Base-by-base conservation (phyloP, 164 flowering plant genomes). In the Vitis rupestris region DNA sequence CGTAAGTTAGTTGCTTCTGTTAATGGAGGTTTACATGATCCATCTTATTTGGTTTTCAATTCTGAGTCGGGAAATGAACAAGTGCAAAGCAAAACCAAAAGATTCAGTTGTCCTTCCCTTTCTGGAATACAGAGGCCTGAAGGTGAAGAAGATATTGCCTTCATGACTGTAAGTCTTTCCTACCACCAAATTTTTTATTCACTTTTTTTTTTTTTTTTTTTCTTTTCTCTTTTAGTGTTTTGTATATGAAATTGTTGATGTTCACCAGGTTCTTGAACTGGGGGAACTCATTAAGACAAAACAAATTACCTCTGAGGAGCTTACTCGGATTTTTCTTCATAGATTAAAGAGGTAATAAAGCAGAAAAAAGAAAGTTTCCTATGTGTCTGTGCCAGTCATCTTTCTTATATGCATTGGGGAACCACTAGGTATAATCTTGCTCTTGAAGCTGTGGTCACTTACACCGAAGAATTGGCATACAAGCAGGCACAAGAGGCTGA, bases 401-500 rank as follows among this genome's bases (percentile, higher is more conserved):
- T 8, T 37, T 37, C 0, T 37, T 0, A 37, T 37, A 37, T 37
- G 44, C 4, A 23, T 23, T 6, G 44, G 44, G 7, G 7, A 37
- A 37, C 4, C 44, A 31, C 44, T 70, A 92, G 97, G 86, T 86
- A 89, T 70, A 74, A 82, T 71, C 85, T 63, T 70, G 84, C 79
- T 73, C 90, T 94, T 68, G 88, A 90, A 81, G 85, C 90, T 51
- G 98, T 92, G 16, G 74, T 92, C 13, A 74, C 97, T 56, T 82
- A 71, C 63, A 92, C 98, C 8, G 97, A 92, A 71, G 98, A 92
- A 56, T 73, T 94, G 65, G 99, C 99, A 37, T 88, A 76, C 76
- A 60, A 76, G 57, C 99, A 94, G 75, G 98, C 97, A 16, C 87
- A 82, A 65, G 82, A 84, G 60, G 99, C 94, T 59, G 97, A 94